Percentiles rank a stretch among this genome's conserved stretches.
Evolutionary conservation across 306 rosid genomes (phyloP).

Genomic region (Cicer yamashitae): DNA sequence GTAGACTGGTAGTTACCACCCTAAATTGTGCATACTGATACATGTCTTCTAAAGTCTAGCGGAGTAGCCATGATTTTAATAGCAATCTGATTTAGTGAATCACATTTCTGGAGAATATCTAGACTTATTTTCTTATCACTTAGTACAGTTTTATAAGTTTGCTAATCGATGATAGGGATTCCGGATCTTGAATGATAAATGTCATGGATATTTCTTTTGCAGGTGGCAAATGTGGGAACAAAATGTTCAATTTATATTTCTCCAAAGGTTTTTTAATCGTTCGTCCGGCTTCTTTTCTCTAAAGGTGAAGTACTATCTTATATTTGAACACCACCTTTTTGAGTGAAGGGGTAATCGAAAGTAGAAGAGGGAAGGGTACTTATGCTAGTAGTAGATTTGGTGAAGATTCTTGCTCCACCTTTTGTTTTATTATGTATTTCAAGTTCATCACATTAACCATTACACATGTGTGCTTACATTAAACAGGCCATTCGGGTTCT

Average conservation of each 20-base stretch:
- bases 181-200: slow-evolving; percentile 36
- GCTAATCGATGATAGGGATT: slow-evolving; percentile 28
- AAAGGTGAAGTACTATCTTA: slow-evolving; percentile 61
- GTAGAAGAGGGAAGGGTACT: slow-evolving; percentile 25
- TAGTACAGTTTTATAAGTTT: slow-evolving; percentile 1
- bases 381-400: slow-evolving; percentile 14
- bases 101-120: slow-evolving; percentile 34
- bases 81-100: slow-evolving; percentile 32
- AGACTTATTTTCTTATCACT: slow-evolving; percentile 41
- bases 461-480: slow-evolving; percentile 42
- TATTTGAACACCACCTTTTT: slow-evolving; percentile 28
- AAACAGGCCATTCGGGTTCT: slow-evolving; percentile 74
- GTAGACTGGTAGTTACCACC: slow-evolving; percentile 44
- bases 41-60: slow-evolving; percentile 22
- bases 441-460: slow-evolving; percentile 38
- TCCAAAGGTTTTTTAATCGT: slow-evolving; percentile 55
- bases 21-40: slow-evolving; percentile 19
- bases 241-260: slow-evolving; percentile 47
- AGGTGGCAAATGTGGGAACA: slow-evolving; percentile 83
- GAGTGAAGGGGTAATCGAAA: slow-evolving; percentile 34
- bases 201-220: slow-evolving; percentile 47
- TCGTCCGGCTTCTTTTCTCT: slow-evolving; percentile 65
- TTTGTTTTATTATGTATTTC: slow-evolving; percentile 25
- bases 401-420: neutral
- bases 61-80: slow-evolving; percentile 6